Percentiles rank a stretch among this genome's conserved stretches.
Conservation (phyloP, 139 green algal genomes). For the Coelastrella sp. region DNA sequence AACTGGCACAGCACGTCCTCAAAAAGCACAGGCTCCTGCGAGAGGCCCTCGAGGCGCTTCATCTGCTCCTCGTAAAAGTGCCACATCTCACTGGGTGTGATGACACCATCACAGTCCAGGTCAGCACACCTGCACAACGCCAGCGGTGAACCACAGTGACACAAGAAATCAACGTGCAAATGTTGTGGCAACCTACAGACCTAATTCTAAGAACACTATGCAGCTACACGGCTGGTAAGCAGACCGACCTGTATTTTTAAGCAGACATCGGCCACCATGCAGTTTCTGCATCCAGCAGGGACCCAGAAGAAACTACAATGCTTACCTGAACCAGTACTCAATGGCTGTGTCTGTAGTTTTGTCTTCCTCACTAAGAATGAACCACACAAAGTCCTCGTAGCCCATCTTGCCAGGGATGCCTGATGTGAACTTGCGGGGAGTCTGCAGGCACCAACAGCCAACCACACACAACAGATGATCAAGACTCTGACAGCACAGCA, state of each 20-base stretch:
- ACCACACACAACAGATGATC: neutral
- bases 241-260: too few relatives aligned
- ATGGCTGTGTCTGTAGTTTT: constrained; percentile 93
- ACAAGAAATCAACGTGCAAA: neutral
- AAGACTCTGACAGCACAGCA: neutral
- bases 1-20: constrained; percentile 96
- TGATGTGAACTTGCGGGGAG: constrained; percentile 73
- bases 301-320: neutral
- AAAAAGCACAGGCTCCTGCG: constrained; percentile 87
- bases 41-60: constrained; percentile 95
- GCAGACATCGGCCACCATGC: too few relatives aligned
- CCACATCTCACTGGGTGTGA: constrained; percentile 89
- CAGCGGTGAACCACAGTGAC: neutral
- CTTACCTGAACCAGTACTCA: constrained; percentile 95
- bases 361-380: constrained; percentile 99
- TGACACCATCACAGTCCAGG: constrained; percentile 91
- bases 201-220: too few relatives aligned
- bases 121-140: constrained; percentile 80
- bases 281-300: too few relatives aligned
- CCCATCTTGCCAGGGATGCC: constrained; percentile 87
- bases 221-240: too few relatives aligned
- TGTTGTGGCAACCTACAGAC: too few relatives aligned
- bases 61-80: constrained; percentile 99
- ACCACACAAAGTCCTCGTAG: constrained; percentile 99
- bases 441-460: constrained; percentile 56